Evolutionary conservation across 306 rosid species (phyloP).

Genomic region (Hippophae gyantsensis): DNA sequence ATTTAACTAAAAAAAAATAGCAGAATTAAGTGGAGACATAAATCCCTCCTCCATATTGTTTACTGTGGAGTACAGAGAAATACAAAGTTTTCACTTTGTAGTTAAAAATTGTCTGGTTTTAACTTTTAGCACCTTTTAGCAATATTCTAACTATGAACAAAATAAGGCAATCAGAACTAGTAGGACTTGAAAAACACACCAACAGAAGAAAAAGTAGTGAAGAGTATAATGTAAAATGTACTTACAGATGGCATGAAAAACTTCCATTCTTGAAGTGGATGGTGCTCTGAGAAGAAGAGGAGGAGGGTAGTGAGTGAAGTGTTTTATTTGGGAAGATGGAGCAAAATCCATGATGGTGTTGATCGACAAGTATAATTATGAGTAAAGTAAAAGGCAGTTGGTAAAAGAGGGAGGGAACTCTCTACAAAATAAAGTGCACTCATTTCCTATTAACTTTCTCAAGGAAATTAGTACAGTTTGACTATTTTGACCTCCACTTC

Average conservation of each 20-base stretch:
- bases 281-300: constrained; percentile 8
- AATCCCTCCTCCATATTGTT: too few species aligned
- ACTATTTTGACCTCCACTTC: constrained; percentile 10
- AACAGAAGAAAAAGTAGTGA: not conserved
- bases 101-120: too few species aligned
- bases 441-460: constrained; percentile 42
- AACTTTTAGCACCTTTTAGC: too few species aligned
- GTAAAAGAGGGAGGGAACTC: constrained; percentile 66
- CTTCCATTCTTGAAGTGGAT: constrained; percentile 9
- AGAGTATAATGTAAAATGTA: constrained; percentile 10
- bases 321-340: not conserved
- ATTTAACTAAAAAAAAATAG: constrained; percentile 1
- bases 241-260: constrained; percentile 24
- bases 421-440: constrained; percentile 69
- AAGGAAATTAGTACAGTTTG: constrained; percentile 21
- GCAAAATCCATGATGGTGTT: constrained; percentile 21
- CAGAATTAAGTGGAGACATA: constrained; percentile 1
- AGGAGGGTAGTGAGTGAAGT: constrained; percentile 11
- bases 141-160: too few species aligned
- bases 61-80: not conserved
- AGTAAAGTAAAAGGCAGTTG: constrained; percentile 45
- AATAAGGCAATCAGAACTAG: not conserved
- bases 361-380: constrained; percentile 56
- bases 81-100: too few species aligned
- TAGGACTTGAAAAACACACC: constrained; percentile 7